Percentiles rank a stretch among this genome's conserved stretches.
Conservation (phyloP, 257 asterid species). For the Euphrasia confusa region DNA sequence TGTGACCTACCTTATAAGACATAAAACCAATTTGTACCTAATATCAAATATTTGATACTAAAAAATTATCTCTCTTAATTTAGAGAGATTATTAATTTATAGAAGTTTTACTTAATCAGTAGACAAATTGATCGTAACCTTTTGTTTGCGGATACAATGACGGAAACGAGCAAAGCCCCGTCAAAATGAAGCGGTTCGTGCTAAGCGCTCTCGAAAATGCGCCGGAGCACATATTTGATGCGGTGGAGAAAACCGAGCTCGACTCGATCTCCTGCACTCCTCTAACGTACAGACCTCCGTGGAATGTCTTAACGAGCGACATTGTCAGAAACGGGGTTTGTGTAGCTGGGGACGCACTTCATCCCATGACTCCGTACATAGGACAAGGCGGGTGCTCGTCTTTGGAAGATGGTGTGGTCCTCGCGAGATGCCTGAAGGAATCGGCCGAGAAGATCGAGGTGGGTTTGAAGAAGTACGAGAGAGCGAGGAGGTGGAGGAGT, state of each 20-base stretch:
- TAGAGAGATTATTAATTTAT: too few species aligned
- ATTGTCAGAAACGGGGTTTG: conserved; percentile 37
- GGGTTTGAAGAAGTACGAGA: conserved; percentile 38
- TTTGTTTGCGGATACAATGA: conserved; percentile 23
- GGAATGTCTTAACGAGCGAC: conserved; percentile 38
- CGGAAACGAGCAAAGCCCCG: conserved; percentile 34
- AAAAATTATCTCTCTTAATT: background rate
- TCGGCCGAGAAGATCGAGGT: conserved; percentile 21
- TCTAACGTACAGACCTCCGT: conserved; percentile 44
- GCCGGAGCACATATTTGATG: conserved; percentile 26
- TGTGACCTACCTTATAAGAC: too few species aligned
- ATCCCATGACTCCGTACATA: conserved; percentile 66
- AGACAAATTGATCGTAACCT: too few species aligned
- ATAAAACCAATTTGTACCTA: too few species aligned
- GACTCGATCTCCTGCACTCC: conserved; percentile 36
- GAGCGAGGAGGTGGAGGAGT: conserved; percentile 59
- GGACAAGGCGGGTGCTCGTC: conserved; percentile 73
- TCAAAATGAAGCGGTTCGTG: conserved; percentile 48
- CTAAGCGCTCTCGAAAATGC: conserved; percentile 27
- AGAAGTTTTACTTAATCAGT: too few species aligned
- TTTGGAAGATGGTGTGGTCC: conserved; percentile 50
- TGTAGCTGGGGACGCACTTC: conserved; percentile 63
- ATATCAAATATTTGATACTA: too few species aligned
- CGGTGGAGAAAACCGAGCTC: conserved; percentile 39
- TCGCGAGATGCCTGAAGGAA: conserved; percentile 45